These are phyloP conservation scores for Nicotiana obtusifolia DNA, from an alignment of 257 asterid genomes.

Conservation along the genomic window DNA sequence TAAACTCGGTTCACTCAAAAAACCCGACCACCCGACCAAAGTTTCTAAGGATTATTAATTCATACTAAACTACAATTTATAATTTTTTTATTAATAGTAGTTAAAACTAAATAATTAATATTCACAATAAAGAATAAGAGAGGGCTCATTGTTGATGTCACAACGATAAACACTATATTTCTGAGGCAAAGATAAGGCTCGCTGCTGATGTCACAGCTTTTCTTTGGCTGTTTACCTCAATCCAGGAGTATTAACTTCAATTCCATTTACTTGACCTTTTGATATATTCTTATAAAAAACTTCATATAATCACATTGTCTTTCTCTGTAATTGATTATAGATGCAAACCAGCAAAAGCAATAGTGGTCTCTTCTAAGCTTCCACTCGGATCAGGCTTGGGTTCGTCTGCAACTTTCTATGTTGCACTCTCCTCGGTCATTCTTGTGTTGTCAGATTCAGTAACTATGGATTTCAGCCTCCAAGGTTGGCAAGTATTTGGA, in stretches of 20 bases:
- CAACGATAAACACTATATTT: constrained; percentile 55
- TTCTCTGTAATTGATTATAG: constrained; percentile 31
- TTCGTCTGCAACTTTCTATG: constrained; percentile 93
- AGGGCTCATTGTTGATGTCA: too few relatives aligned
- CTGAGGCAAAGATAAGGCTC: constrained; percentile 58
- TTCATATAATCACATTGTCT: constrained; percentile 6
- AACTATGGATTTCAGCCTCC: too few relatives aligned
- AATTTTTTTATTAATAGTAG: too few relatives aligned
- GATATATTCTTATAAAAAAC: neutral
- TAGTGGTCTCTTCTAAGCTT: constrained; percentile 72
- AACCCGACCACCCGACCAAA: too few relatives aligned
- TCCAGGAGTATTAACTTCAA: constrained; percentile 53
- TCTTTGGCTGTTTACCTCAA: constrained; percentile 78
- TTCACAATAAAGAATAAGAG: too few relatives aligned
- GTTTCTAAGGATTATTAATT: too few relatives aligned
- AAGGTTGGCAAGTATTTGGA: constrained; percentile 77
- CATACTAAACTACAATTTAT: too few relatives aligned
- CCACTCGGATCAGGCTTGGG: constrained; percentile 97
- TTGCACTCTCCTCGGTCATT: constrained; percentile 81
- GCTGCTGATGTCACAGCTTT: constrained; percentile 81
- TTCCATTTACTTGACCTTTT: neutral
- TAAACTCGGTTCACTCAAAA: too few relatives aligned
- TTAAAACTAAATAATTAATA: too few relatives aligned
- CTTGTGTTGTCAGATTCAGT: too few relatives aligned
- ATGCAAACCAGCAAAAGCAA: constrained; percentile 70